These are phyloP conservation scores for Exophiala alcalophila DNA, from an alignment of 2,329 filamentous ascomycete genomes.

Conservation along the genomic window DNA sequence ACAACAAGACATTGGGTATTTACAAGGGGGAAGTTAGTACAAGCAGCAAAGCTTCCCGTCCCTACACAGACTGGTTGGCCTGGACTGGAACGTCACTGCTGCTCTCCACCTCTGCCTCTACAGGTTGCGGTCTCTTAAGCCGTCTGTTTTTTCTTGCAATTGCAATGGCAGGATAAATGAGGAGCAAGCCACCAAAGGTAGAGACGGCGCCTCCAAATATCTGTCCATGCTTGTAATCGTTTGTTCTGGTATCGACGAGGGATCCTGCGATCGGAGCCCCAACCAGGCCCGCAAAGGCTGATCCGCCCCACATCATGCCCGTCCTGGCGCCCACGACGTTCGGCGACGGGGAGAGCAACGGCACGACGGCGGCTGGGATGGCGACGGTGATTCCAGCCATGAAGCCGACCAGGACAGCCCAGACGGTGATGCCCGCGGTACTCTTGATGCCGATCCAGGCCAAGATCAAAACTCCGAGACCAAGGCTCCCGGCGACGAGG, in stretches of 20 bases:
- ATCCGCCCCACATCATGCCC: slow-evolving; percentile 9
- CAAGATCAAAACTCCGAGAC: slow-evolving; percentile 8
- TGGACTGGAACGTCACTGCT: no score
- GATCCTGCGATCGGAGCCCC: slow-evolving; percentile 9
- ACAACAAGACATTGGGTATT: no score
- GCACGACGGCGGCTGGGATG: slow-evolving; percentile 8
- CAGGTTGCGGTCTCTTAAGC: not conserved
- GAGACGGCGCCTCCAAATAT: slow-evolving; percentile 7
- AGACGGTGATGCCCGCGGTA: slow-evolving; percentile 5
- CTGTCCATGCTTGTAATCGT: slow-evolving; percentile 10
- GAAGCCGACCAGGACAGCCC: slow-evolving; percentile 10
- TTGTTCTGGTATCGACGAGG: slow-evolving; percentile 8
- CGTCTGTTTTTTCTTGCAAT: slow-evolving; percentile 11
- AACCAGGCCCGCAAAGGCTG: slow-evolving; percentile 7
- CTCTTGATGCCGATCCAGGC: slow-evolving; percentile 7
- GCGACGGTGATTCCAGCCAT: slow-evolving; percentile 10
- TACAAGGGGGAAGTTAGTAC: no score
- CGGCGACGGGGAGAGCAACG: slow-evolving; percentile 8
- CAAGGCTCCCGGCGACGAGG: slow-evolving; percentile 2
- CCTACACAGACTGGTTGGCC: no score
- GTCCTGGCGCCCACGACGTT: slow-evolving; percentile 10
- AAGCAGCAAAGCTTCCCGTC: no score
- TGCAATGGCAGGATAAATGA: slow-evolving; percentile 12
- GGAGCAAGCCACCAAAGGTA: slow-evolving; percentile 9
- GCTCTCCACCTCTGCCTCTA: no score